Evolutionary conservation across 1,139 yeast species (phyloP), one percentile per base, ranked within the genome.

Genomic region (Candida albicans): DNA sequence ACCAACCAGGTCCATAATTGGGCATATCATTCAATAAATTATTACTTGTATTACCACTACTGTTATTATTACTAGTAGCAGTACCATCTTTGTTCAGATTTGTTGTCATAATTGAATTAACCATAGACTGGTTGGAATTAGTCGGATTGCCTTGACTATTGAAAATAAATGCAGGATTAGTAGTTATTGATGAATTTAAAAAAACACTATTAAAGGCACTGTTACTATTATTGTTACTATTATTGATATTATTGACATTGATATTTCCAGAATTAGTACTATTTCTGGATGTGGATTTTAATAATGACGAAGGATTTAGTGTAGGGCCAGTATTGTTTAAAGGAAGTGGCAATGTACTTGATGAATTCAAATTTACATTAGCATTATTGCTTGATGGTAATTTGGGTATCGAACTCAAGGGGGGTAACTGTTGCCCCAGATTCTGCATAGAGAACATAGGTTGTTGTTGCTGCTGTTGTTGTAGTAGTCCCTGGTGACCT

Each of bases 401-500:
- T 38, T 58, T 67, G 44, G 68, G 74, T 32, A 68, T 66, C 7
- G 68, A 52, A 46, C 68, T 68, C 51, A 69, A 66, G 1, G 73
- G 64, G 2, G 75, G 75, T 14, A 69, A 52, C 48, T 65, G 72
- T 39, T 63, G 67, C 41, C 51, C 56, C 39, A 64, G 70, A 42
- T 60, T 64, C 40, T 65, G 70, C 25, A 60, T 56, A 47, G 53
- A 66, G 53, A 56, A 59, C 38, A 56, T 33, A 36, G 47, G 56
- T n/a, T 42, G 40, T 28, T 25, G 37, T 32, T 24, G 40, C n/a
- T 37, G 32, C 13, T 29, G 32, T 3, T 29, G 32, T 15, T 12
- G 24, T 14, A 6, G 30, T 8, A 12, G 12, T 22, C 13, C 27
- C 18, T 3, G 29, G 15, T 9, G 34, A 22, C 2, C 6, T 30